Evolutionary conservation across 352 stramenopile species (phyloP), one percentile per base, ranked within the genome.

Genomic region (Chrysophaeum taylorii): DNA sequence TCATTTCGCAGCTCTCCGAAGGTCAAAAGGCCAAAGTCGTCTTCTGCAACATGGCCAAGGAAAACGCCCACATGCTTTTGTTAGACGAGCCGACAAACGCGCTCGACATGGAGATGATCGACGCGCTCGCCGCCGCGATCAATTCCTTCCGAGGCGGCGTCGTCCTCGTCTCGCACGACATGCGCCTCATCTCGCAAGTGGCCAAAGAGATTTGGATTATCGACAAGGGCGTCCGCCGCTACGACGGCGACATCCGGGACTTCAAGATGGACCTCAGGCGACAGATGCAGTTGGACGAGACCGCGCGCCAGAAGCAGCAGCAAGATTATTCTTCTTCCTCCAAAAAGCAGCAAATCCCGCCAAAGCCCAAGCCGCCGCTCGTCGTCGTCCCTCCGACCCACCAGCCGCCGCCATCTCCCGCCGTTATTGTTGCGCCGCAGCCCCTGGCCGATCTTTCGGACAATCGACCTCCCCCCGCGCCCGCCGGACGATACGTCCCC

Each of bases 121-220:
- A 98, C 81, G 91, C 92, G 25, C 81, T 99, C 38, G 95, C 94
- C 25, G 91, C 94, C 38, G 94, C 94, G 25, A 96, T 98, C 71
- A 98, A 98, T 81, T 85, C 96, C 63, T 99, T 98, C 80, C 77
- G 91, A 70, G 95, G 95, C 73, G 94, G 94, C 41, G 90, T 98
- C 81, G 84, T 99, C 18, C 84, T 99, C 43, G 94, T 99, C 39
- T 96, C 87, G 69, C 95, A 99, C 87, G 94, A 99, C 87, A 97
- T 98, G 92, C 87, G 94, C 63, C 84, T 99, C 63, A 97, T 98
- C 76, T 94, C 88, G 68, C 91, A 98, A 79, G 82, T 91, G 23
- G 82, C 83, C 21, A 82, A 87, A 33, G 82, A 89, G 68, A 87
- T 89, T 73, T 89, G 83, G 83, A 75, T 76, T 31, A 68, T 71